Base-by-base conservation (phyloP, 73 alveolate genomes). In the Paramecium sexaurelia region DNA sequence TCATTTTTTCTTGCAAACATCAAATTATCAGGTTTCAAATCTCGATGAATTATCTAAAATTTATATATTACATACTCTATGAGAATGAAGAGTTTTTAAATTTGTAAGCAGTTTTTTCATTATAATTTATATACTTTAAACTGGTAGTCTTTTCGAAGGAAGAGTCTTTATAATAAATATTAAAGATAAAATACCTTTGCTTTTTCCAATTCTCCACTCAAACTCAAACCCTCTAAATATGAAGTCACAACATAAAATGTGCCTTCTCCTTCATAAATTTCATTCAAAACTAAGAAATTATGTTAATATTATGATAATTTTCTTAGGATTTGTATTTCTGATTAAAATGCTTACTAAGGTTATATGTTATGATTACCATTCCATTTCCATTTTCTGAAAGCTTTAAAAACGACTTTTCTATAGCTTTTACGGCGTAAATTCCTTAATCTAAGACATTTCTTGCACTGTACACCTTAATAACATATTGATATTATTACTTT, bases 11-110 rank as follows among this genome's bases (percentile, higher is more conserved):
- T 35, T 7, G 90, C 91, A 40, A 88, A 88, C 94, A 88, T 88
- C 6, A 88, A 47, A 69, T 88, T 88, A 17, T 88, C 94, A 35
- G 94, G 94, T 41, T 88, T 88, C 7, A 88, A 32, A 32, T 88
- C 94, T 88, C 94, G 47, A 68, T 88, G 94, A 39, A 88, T 88
- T 27, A 88, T 71, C 47, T 94, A 32, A 2, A 22, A 29, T 29
- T 5, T 61, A 26, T 61, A 22, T 61, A 61, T 10, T 10, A 7
- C n/a, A 26, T 61, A 61, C 83, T 13, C 24, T 91, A 86, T 73
- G 75, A 1, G 95, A 91, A 85, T 94, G 96, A 17, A 94, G 43
- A 22, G 22, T 24, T 7, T 20, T 37, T 24, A 78, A 40, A 24
- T 41, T 78, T 2, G n/a, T 5, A 13, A 78, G 35, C 13, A 78